Percentiles rank a stretch among this genome's conserved stretches.
Conservation (phyloP, 768 basidiomycete species). For the Tubosaeta sp. region DNA sequence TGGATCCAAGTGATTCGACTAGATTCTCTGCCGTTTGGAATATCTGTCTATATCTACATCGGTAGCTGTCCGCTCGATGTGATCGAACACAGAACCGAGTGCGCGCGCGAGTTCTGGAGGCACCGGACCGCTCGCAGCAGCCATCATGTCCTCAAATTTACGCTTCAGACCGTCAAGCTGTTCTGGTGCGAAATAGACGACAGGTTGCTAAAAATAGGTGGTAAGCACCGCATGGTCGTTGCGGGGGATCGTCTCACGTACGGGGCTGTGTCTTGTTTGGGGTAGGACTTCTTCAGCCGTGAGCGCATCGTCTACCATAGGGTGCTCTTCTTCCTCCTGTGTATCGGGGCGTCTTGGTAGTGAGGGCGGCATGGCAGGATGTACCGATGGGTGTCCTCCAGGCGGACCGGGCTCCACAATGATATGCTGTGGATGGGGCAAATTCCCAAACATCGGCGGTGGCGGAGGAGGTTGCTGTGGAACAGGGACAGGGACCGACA, state of each 20-base stretch:
- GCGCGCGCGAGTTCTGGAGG: conserved; percentile 29
- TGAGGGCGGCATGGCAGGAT: conserved; percentile 8
- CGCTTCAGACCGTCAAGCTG: conserved; percentile 29
- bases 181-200: conserved; percentile 30
- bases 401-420: conserved; percentile 20
- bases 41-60: conserved; percentile 24
- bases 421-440: conserved; percentile 20
- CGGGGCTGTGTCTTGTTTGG: conserved; percentile 15
- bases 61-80: conserved; percentile 28
- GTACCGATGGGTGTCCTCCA: conserved; percentile 4
- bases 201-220: conserved; percentile 11
- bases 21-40: conserved; percentile 26
- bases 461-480: conserved; percentile 6
- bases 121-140: conserved; percentile 27
- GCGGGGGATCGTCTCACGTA: conserved; percentile 2
- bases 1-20: conserved; percentile 2
- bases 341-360: conserved; percentile 7
- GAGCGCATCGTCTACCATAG: conserved; percentile 13
- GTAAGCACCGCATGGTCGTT: not conserved
- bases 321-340: conserved; percentile 17
- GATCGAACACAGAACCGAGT: conserved; percentile 31
- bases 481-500: conserved; percentile 8
- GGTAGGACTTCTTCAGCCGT: conserved; percentile 14
- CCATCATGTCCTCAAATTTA: conserved; percentile 31
- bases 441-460: conserved; percentile 20